These are phyloP conservation scores for Oryza australiensis DNA, from an alignment of 176 grass and related monocot genomes.

Conservation along the genomic window DNA sequence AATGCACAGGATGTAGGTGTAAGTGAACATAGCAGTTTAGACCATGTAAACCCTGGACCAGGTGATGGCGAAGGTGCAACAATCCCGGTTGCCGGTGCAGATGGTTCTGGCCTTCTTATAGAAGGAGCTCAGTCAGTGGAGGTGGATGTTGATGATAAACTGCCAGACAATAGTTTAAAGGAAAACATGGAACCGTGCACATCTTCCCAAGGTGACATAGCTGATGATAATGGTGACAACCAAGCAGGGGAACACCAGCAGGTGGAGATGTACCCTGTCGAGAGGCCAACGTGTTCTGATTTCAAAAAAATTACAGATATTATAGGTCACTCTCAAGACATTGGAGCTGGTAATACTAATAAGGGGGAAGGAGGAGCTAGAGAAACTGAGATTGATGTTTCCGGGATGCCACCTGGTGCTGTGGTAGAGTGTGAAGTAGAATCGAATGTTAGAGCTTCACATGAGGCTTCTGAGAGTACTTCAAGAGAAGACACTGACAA, in stretches of 20 bases:
- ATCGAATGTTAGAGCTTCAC: background rate
- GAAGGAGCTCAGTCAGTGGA: constrained; percentile 18
- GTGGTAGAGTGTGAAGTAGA: constrained; percentile 33
- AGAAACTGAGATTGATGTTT: constrained; percentile 22
- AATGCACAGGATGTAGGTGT: background rate
- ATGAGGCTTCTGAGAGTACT: constrained; percentile 28
- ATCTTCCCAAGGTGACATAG: constrained; percentile 29
- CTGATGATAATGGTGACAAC: background rate
- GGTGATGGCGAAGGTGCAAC: background rate
- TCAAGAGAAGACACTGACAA: constrained; percentile 22
- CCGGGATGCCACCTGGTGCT: constrained; percentile 26
- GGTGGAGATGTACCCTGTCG: constrained; percentile 37
- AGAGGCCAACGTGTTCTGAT: background rate
- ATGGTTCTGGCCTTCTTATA: background rate
- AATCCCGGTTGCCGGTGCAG: background rate
- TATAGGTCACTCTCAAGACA: constrained; percentile 29
- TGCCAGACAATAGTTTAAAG: background rate
- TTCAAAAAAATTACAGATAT: constrained; percentile 24
- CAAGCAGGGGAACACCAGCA: constrained; percentile 12
- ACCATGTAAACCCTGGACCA: background rate
- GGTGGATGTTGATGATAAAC: constrained; percentile 9
- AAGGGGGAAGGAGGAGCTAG: constrained; percentile 19
- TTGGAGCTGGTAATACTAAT: background rate
- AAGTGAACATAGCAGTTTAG: constrained; percentile 25
- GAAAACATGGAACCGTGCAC: constrained; percentile 14